Evolutionary conservation across 768 basidiomycete genomes (phyloP).

Genomic region (Boletus insuetus): DNA sequence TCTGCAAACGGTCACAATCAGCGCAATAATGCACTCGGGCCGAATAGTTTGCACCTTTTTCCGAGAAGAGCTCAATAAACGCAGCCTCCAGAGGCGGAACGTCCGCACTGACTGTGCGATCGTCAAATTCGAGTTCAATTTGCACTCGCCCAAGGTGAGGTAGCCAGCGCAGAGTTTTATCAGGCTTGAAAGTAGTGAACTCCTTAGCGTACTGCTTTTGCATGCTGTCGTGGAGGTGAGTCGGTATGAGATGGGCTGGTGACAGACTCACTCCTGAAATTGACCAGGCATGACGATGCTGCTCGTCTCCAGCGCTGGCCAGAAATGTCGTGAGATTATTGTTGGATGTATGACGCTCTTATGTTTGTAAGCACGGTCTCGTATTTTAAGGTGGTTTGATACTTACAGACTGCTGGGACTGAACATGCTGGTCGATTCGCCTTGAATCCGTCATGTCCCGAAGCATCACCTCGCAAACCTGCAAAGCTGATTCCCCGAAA

Average conservation of each 20-base stretch:
- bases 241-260: neutral
- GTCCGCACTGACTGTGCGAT: constrained; percentile 70
- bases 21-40: neutral
- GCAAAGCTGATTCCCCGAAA: constrained; percentile 89
- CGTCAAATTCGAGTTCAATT: constrained; percentile 78
- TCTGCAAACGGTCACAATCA: constrained; percentile 36
- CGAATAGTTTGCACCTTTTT: constrained; percentile 46
- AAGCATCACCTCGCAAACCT: constrained; percentile 98
- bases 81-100: constrained; percentile 90
- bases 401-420: constrained; percentile 65
- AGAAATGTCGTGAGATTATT: constrained; percentile 92
- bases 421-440: constrained; percentile 84
- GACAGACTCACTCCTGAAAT: constrained; percentile 61
- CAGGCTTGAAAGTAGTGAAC: constrained; percentile 84
- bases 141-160: constrained; percentile 85
- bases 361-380: constrained; percentile 3
- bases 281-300: constrained; percentile 82
- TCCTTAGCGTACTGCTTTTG: constrained; percentile 75
- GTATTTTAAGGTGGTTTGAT: neutral
- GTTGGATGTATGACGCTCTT: constrained; percentile 81
- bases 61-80: constrained; percentile 81
- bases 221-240: constrained; percentile 41
- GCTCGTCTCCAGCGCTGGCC: constrained; percentile 81
- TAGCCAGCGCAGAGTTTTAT: constrained; percentile 87
- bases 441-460: constrained; percentile 95